Base-by-base conservation (phyloP, 257 asterid species). In the Solanum clarkiae region DNA sequence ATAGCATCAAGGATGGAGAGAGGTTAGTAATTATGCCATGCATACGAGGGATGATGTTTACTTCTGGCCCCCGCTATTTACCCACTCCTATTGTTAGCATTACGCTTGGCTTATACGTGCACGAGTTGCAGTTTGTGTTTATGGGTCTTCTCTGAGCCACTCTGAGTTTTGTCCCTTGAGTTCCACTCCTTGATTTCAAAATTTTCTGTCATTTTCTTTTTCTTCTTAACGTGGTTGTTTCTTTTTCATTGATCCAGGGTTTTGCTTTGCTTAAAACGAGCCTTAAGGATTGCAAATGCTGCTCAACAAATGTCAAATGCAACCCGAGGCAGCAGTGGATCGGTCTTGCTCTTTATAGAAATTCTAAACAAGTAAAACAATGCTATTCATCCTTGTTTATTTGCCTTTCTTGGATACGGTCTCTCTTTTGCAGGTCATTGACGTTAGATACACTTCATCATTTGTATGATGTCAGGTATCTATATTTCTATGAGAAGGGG, bases 231-330 rank as follows among this genome's bases (percentile, higher is more conserved):
- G 45, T 60, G 72, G 60, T 57, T 82, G 56, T 66, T 66, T 79
- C 74, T 83, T 74, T 32, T 85, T 45, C 84, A 84, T 69, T 83
- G 11, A 80, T 84, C 69, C 86, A 97, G 99, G 98, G 99, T 95
- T 84, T 87, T 97, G 92, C 98, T 95, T 77, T 97, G 99, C 90
- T 89, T 97, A 84, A 97, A 97, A 92, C 99, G 99, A 85, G 95
- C 99, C 55, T 87, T 95, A 75, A 90, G 99, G 92, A 95, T 97
- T 55, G 98, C 98, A 55, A 97, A 95, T 91, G 97, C 98, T 72
- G 97, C 93, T 80, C 99, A 97, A 82, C 99, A 95, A 93, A 97
- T 97, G 98, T 89, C 98, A 32, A 97, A 80, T 88, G 99, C 98
- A 85, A 89, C 98, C 56, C 94, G 97, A 85, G 99, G 98, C 89